Base-by-base conservation (phyloP, 2,329 filamentous ascomycete species). In the Aspergillus quadricinctus region DNA sequence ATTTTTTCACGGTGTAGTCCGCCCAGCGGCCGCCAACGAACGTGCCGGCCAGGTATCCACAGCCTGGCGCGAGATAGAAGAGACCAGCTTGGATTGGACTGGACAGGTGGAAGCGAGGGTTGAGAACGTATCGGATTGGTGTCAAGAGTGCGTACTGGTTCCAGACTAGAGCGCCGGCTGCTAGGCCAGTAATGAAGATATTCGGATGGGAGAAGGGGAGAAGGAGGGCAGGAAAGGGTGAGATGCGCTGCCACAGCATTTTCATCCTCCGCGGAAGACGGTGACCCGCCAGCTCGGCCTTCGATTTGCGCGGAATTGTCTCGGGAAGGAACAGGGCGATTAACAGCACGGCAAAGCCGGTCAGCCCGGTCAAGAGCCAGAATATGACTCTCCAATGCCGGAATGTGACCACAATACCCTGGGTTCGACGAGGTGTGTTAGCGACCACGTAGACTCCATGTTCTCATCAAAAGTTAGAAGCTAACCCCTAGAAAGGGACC, bases 401-500 rank as follows among this genome's bases (percentile, higher is more conserved):
- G 71, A 85, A 91, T 0, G 88, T 92, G 17, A 92, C 87, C 51
- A 93, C 89, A 48, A 91, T 85, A 25, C 88, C 89, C 54, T 89
- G 84, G 7, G 88, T 72, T 61, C 87, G 85, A 9, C 48, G 17
- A 58, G 0, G 84, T 83, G 11, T 7, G 48, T 52, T 31, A 49
- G 17, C 25, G 9, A 14, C 35, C 3, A 21, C 11, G 2, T 14
- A 23, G 5, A 23, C 23, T 11, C n/a, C 14, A 14, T 3, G 21
- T 25, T 46, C 11, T 25, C 4, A 11, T 14, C 43, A 46, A 6
- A 1, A 46, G 41, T 27, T 19, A 17, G 25, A 25, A 21, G 63
- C 66, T n/a, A 67, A 73, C 71, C 2, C 70, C 72, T 25, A 72
- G 52, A 48, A 73, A 72, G 11, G 72, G 72, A 1, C 88, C 88